These are phyloP conservation scores for Phyllostachys edulis DNA, from an alignment of 176 grass and related monocot species.

Conservation along the genomic window DNA sequence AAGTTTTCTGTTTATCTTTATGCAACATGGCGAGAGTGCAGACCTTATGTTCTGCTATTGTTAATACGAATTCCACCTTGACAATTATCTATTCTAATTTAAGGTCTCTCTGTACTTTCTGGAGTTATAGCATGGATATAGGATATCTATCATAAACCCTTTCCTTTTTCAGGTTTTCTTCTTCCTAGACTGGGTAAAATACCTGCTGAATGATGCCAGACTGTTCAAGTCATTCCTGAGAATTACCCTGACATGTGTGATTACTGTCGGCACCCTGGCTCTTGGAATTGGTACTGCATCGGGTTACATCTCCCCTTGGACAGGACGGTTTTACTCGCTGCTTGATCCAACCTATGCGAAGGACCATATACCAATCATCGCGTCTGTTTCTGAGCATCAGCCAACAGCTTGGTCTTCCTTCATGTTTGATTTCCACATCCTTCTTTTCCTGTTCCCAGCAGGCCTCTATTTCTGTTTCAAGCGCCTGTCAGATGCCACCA, in stretches of 20 bases:
- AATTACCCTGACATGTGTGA: slow-evolving; percentile 84
- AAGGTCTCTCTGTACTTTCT: slow-evolving; percentile 7
- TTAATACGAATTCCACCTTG: neutral
- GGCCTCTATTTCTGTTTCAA: slow-evolving; percentile 99
- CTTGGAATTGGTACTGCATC: slow-evolving; percentile 91
- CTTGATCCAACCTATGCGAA: slow-evolving; percentile 99
- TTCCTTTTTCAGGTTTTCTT: slow-evolving; percentile 75
- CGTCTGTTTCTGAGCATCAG: slow-evolving; percentile 98
- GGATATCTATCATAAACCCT: slow-evolving; percentile 18
- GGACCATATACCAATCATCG: slow-evolving; percentile 98
- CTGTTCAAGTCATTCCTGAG: slow-evolving; percentile 86
- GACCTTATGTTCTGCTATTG: neutral
- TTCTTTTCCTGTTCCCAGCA: slow-evolving; percentile 94
- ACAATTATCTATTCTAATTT: slow-evolving; percentile 4
- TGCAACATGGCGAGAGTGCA: neutral
- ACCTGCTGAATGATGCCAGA: slow-evolving; percentile 80
- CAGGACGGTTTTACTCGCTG: slow-evolving; percentile 93
- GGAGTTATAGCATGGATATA: slow-evolving; percentile 13
- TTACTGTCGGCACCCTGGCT: slow-evolving; percentile 70
- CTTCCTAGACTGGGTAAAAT: slow-evolving; percentile 91
- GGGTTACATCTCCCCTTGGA: slow-evolving; percentile 99
- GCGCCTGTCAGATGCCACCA: slow-evolving; percentile 86
- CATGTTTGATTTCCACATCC: slow-evolving; percentile 99
- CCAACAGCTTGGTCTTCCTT: slow-evolving; percentile 99
- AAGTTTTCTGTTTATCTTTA: slow-evolving; percentile 2